These are phyloP conservation scores for Candida frijolesensis DNA, from an alignment of 1,139 yeast genomes.

Conservation along the genomic window DNA sequence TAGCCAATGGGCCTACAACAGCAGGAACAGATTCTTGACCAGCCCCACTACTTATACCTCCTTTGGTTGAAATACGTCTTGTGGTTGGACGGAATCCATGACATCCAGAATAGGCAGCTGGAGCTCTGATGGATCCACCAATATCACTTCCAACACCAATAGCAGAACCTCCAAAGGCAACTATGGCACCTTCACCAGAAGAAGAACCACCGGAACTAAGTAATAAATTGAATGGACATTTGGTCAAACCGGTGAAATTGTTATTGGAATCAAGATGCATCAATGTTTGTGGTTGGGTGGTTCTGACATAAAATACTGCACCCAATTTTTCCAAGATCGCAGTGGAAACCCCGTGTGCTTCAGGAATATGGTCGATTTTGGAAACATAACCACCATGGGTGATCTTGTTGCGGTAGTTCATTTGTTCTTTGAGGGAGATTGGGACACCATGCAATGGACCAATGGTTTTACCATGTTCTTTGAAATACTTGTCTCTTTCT, in stretches of 20 bases:
- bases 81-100: slow-evolving; percentile 71
- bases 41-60: slow-evolving; percentile 54
- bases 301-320: slow-evolving; percentile 37
- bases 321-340: slow-evolving; percentile 28
- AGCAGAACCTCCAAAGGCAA: slow-evolving; percentile 40
- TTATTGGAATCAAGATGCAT: slow-evolving; percentile 43
- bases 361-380: slow-evolving; percentile 49
- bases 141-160: slow-evolving; percentile 61
- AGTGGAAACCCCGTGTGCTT: slow-evolving; percentile 30
- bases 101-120: slow-evolving; percentile 54
- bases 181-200: slow-evolving; percentile 42
- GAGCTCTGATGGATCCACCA: slow-evolving; percentile 58
- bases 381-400: slow-evolving; percentile 68
- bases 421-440: slow-evolving; percentile 53
- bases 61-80: slow-evolving; percentile 54
- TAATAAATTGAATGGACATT: slow-evolving; percentile 33
- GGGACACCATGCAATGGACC: slow-evolving; percentile 46
- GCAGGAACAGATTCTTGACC: slow-evolving; percentile 63
- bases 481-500: slow-evolving; percentile 30
- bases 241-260: slow-evolving; percentile 36
- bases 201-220: slow-evolving; percentile 41
- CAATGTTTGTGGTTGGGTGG: slow-evolving; percentile 40
- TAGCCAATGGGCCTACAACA: slow-evolving; percentile 65
- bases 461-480: slow-evolving; percentile 22
- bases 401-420: slow-evolving; percentile 55